Conservation (phyloP, 768 basidiomycete species). For the Leucocoprinus leucothites region DNA sequence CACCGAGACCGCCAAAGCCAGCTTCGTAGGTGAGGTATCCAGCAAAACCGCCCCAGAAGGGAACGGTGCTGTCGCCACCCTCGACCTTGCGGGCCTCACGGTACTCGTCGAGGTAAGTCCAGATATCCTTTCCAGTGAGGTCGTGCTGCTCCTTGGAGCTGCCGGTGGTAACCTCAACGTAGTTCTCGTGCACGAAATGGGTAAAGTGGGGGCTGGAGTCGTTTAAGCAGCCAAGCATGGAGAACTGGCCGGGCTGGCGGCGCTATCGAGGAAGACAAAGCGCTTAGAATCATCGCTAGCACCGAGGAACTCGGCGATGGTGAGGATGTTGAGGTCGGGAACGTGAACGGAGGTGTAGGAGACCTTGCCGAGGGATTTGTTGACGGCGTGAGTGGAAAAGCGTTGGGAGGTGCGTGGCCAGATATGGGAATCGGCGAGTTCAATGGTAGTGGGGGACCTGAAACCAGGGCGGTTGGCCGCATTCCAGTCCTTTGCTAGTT, state of each 20-base stretch:
- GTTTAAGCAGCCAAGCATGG: slow-evolving; percentile 65
- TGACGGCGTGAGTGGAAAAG: slow-evolving; percentile 19
- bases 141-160: slow-evolving; percentile 30
- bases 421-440: slow-evolving; percentile 35
- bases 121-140: slow-evolving; percentile 53
- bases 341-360: slow-evolving; percentile 32
- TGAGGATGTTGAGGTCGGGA: slow-evolving; percentile 37
- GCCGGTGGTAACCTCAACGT: slow-evolving; percentile 43
- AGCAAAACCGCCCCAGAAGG: slow-evolving; percentile 84
- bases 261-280: slow-evolving; percentile 75
- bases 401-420: slow-evolving; percentile 52
- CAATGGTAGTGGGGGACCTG: slow-evolving; percentile 34
- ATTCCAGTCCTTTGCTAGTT: slow-evolving; percentile 59
- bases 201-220: slow-evolving; percentile 54
- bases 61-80: slow-evolving; percentile 50
- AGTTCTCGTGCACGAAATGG: slow-evolving; percentile 48
- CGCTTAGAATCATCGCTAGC: slow-evolving; percentile 54
- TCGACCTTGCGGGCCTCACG: slow-evolving; percentile 50
- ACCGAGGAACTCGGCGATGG: slow-evolving; percentile 61
- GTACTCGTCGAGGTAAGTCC: slow-evolving; percentile 74
- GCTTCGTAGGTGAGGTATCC: slow-evolving; percentile 81
- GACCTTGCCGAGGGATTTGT: slow-evolving; percentile 27
- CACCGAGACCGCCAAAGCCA: slow-evolving; percentile 54
- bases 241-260: slow-evolving; percentile 72
- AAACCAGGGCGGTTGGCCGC: slow-evolving; percentile 32